Evolutionary conservation across 768 basidiomycete species (phyloP).

Genomic region (Termitomyces sp.): DNA sequence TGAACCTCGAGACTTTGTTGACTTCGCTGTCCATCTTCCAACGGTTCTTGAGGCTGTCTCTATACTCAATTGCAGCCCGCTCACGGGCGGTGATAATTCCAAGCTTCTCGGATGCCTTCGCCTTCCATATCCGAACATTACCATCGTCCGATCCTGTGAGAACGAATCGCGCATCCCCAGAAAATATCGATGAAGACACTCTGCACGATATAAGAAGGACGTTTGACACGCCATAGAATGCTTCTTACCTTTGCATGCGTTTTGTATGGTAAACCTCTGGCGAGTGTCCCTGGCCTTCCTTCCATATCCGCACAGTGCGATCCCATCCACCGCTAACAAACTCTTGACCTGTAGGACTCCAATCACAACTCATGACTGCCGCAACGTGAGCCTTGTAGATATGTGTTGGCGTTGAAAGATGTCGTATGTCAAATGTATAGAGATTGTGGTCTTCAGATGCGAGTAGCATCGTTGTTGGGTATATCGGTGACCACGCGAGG

Average conservation of each 20-base stretch:
- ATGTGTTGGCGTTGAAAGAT: conserved; percentile 76
- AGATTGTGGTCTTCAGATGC: conserved; percentile 99
- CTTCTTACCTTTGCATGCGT: conserved; percentile 88
- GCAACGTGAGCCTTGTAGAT: conserved; percentile 98
- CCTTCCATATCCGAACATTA: conserved; percentile 94
- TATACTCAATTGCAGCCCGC: conserved; percentile 88
- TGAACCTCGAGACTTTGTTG: conserved; percentile 75
- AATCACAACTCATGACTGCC: conserved; percentile 95
- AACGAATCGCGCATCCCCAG: conserved; percentile 88
- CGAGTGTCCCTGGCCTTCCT: conserved; percentile 73
- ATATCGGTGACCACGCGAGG: conserved; percentile 93
- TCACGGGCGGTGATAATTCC: conserved; percentile 90
- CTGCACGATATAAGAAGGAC: conserved; percentile 32
- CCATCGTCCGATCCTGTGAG: conserved; percentile 92
- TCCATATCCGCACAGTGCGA: conserved; percentile 91
- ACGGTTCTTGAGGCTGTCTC: conserved; percentile 79
- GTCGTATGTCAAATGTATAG: conserved; percentile 95
- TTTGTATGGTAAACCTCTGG: conserved; percentile 97
- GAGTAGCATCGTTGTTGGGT: conserved; percentile 86
- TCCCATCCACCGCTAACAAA: conserved; percentile 98
- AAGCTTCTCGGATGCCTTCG: conserved; percentile 87
- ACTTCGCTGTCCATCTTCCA: conserved; percentile 88
- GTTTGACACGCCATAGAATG: neutral
- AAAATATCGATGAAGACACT: conserved; percentile 85
- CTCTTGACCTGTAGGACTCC: conserved; percentile 94